A percentile compares a stretch with the other conserved stretches of the same genome.
phyloP scores from a whole-genome alignment of 2,329 filamentous ascomycete genomes.

The Acephala macrosclerotiorum region DNA sequence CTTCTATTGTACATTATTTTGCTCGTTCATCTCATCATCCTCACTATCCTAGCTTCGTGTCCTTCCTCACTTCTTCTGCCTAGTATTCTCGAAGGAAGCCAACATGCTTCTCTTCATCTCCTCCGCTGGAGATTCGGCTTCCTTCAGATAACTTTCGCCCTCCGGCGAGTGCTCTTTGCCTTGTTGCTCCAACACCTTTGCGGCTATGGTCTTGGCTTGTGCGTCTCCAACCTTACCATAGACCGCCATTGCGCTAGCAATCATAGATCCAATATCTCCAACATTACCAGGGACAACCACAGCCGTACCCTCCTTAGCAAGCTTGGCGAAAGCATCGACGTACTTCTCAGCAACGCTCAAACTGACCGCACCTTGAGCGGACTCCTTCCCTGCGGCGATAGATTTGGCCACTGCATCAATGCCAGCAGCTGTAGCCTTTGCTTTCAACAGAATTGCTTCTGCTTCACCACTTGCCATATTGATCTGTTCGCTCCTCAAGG shows the following conservation, averaged over 20 bases:
- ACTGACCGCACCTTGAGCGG: slow-evolving; percentile 84
- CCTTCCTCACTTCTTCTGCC: slow-evolving; percentile 36
- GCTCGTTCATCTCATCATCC: slow-evolving; percentile 3
- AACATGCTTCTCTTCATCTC: slow-evolving; percentile 56
- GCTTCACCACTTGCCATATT: slow-evolving; percentile 93
- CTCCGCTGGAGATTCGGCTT: slow-evolving; percentile 45
- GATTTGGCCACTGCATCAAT: slow-evolving; percentile 85
- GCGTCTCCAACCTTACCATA: slow-evolving; percentile 91
- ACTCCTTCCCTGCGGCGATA: slow-evolving; percentile 75
- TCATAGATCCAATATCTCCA: slow-evolving; percentile 95
- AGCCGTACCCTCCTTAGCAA: slow-evolving; percentile 94
- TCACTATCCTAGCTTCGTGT: no score
- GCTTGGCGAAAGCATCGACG: slow-evolving; percentile 89
- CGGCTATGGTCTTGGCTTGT: slow-evolving; percentile 73
- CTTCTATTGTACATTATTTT: slow-evolving; percentile 31
- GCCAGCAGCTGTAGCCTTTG: slow-evolving; percentile 83
- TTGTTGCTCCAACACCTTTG: slow-evolving; percentile 53
- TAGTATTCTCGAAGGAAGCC: slow-evolving; percentile 53
- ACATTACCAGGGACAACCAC: slow-evolving; percentile 97
- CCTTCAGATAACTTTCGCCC: slow-evolving; percentile 30
- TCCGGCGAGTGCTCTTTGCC: slow-evolving; percentile 43
- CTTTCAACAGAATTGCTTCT: slow-evolving; percentile 88
- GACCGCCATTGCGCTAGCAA: slow-evolving; percentile 92
- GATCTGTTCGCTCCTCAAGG: slow-evolving; percentile 87
- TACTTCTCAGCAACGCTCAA: slow-evolving; percentile 96